Evolutionary conservation across 2,329 filamentous ascomycete species (phyloP), one percentile per base, ranked within the genome.

Genomic region (Neocucurbitaria cava): DNA sequence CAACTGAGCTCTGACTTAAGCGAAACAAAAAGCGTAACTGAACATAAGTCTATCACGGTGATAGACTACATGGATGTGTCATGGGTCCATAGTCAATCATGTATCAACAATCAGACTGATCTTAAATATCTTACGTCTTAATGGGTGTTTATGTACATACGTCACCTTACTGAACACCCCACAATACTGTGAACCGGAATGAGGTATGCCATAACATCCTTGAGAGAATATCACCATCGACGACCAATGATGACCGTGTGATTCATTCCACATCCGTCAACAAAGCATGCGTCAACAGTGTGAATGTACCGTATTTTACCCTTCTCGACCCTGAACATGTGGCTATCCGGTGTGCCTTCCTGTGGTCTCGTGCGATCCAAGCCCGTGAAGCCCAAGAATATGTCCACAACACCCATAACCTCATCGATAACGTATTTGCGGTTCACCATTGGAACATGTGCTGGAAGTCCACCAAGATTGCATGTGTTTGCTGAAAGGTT

Each of bases 391-490:
- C 64, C 65, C 31, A 66, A 47, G 15, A 68, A 65, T 3, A 71
- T 59, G 35, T 65, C 60, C 26, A 69, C 65, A 17, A 61, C 56
- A 5, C 67, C 67, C 39, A 51, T 50, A 23, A 56, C 61, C 49
- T 71, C 68, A 46, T 70, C 66, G 11, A 69, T 52, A 20, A 70
- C 66, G 46, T 71, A 70, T 33, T 60, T 48, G 1, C 66, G 48
- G 30, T 69, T 63, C 9, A 60, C 54, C 61, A 65, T 52, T 2
- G 59, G 56, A 21, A 65, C 50, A 18, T 63, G 52, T 3, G 47
- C 46, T 0, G 58, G 58, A 3, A 61, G 38, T 18, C 55, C 52
- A 6, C 55, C 58, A 5, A 58, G 44, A 18, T 48, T 41, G 13
- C 58, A 61, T 1, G 54, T 60, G 21, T 62, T 51, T 1, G 56